These are phyloP conservation scores for Amanita molliuscula DNA, from an alignment of 768 basidiomycete species.

Conservation along the genomic window DNA sequence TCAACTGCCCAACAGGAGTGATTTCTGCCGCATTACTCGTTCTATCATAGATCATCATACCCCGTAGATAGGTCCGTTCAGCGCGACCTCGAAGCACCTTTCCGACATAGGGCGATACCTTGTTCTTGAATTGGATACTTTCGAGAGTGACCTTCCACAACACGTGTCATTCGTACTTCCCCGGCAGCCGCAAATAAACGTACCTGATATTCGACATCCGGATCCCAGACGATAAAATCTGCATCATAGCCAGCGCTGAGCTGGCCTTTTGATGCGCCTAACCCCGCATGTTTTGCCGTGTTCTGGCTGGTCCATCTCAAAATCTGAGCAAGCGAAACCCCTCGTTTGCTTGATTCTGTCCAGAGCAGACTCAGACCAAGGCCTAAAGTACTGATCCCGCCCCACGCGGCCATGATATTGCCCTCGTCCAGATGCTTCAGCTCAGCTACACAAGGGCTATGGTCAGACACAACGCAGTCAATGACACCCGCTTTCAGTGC, in stretches of 20 bases:
- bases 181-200: neutral
- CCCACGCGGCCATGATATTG: slow-evolving; percentile 87
- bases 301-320: slow-evolving; percentile 66
- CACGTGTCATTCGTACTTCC: neutral
- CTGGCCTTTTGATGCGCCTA: slow-evolving; percentile 60
- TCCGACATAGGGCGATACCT: slow-evolving; percentile 84
- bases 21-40: neutral
- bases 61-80: slow-evolving; percentile 72
- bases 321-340: slow-evolving; percentile 48
- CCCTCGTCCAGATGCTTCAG: slow-evolving; percentile 74
- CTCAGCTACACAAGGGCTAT: slow-evolving; percentile 80
- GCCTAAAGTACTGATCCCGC: slow-evolving; percentile 87
- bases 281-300: slow-evolving; percentile 73
- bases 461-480: slow-evolving; percentile 92
- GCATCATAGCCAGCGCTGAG: slow-evolving; percentile 71
- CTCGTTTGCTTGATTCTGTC: slow-evolving; percentile 66
- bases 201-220: slow-evolving; percentile 30
- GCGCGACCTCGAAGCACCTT: slow-evolving; percentile 61
- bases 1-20: neutral
- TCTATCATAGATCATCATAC: slow-evolving; percentile 51
- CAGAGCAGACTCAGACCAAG: slow-evolving; percentile 82
- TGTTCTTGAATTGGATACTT: slow-evolving; percentile 83
- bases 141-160: slow-evolving; percentile 63
- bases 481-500: slow-evolving; percentile 77
- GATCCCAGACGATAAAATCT: slow-evolving; percentile 80